Evolutionary conservation across 2,329 filamentous ascomycete genomes (phyloP), one percentile per base, ranked within the genome.

Genomic region (Emmonsiellopsis sp.): DNA sequence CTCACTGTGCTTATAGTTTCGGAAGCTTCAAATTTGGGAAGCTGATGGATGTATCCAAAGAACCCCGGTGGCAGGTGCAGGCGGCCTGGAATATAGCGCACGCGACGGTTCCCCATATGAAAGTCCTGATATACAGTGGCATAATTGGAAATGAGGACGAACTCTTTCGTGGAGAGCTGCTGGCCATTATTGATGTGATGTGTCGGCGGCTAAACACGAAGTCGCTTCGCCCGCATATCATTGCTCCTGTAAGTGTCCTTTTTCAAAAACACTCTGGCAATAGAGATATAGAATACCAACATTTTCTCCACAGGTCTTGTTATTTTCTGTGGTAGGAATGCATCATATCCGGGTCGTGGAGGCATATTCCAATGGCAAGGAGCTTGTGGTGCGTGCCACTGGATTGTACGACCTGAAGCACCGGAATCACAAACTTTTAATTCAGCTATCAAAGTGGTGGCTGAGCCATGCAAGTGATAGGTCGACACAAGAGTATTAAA

Each of bases 81-180:
- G 35, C 38, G 16, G 50, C 46, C 51, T 44, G 41, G 43, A 46
- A 38, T 40, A 49, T 40, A 26, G 7, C 42, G n/a, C n/a, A 40
- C 13, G 15, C 30, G 13, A 30, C 46, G 46, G 34, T 56, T 15
- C 54, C 56, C 13, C 56, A 58, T 52, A 55, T 54, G 47, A 58
- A 55, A 32, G 44, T 50, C 26, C 20, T 54, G 26, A 58, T 58
- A 37, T 42, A 45, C 42, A 55, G 44, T 38, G 42, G 40, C 11
- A 49, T 54, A 40, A 45, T 45, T 32, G 54, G 47, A 51, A 53
- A 53, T 32, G 42, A 54, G 32, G 32, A 58, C 38, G 20, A 46
- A 45, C 51, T 58, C 41, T 44, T 48, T 44, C 56, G 51, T 13
- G 54, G 48, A 43, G 56, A 58, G 51, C 49, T 58, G 30, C 44